Percentiles rank a stretch among this genome's conserved stretches.
Conservation (phyloP, 2,329 filamentous ascomycete genomes). For the Penicillium capsulatum region DNA sequence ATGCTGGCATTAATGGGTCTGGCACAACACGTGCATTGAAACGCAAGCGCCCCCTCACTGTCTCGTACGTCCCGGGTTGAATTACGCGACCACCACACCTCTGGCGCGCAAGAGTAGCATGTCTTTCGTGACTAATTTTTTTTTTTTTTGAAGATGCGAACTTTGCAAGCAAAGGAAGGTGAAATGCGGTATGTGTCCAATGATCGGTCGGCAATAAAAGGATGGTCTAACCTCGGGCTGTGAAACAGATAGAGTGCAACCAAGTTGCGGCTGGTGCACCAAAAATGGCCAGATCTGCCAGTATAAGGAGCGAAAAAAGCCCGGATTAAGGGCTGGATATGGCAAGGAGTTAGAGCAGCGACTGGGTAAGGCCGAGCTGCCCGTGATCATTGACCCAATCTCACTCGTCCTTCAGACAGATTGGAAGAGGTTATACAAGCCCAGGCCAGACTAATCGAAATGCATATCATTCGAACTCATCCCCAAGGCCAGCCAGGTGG, state of each 20-base stretch:
- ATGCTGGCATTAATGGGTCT: constrained; percentile 28
- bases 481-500: constrained; percentile 24
- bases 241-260: constrained; percentile 48
- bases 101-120: too few relatives aligned
- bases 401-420: constrained; percentile 47
- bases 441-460: constrained; percentile 64
- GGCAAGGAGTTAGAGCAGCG: constrained; percentile 69
- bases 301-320: constrained; percentile 68
- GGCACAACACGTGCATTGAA: constrained; percentile 28
- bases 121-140: too few relatives aligned
- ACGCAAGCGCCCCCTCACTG: constrained; percentile 37
- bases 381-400: background rate
- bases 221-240: background rate
- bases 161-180: constrained; percentile 46
- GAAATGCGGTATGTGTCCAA: constrained; percentile 43
- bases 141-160: constrained; percentile 45
- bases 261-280: constrained; percentile 66
- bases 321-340: constrained; percentile 62
- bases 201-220: background rate
- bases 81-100: background rate
- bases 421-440: constrained; percentile 63
- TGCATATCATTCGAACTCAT: constrained; percentile 45
- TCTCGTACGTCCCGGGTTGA: constrained; percentile 32
- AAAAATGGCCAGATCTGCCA: constrained; percentile 64
- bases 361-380: constrained; percentile 40